Evolutionary conservation across 306 rosid genomes (phyloP).

Genomic region (Ochetophila trinervis): DNA sequence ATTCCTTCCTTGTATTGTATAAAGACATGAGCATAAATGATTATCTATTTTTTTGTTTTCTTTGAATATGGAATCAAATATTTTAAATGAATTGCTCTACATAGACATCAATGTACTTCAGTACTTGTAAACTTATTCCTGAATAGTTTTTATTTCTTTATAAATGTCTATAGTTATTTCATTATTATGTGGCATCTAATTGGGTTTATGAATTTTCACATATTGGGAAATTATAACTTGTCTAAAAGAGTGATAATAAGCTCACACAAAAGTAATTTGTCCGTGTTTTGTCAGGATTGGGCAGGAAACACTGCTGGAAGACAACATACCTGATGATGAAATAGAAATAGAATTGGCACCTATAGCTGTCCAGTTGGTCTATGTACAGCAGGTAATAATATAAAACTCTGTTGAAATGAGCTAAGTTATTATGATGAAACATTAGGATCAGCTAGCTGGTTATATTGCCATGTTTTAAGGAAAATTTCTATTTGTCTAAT

Average conservation of each 20-base stretch:
- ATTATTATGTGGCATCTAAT: not conserved
- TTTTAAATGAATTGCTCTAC: too few relatives aligned
- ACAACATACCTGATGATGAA: conserved; percentile 70
- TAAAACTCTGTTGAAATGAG: not conserved
- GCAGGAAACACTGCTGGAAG: conserved; percentile 76
- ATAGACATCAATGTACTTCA: not conserved
- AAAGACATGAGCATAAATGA: too few relatives aligned
- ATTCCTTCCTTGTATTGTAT: too few relatives aligned
- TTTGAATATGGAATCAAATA: too few relatives aligned
- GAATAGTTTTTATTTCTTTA: not conserved
- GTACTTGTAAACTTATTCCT: conserved; percentile 10
- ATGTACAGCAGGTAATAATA: conserved; percentile 74
- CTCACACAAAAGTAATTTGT: conserved; percentile 20
- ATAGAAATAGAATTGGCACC: conserved; percentile 88
- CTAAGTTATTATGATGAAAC: not conserved
- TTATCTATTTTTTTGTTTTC: too few relatives aligned
- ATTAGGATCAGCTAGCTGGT: not conserved
- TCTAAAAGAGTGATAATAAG: conserved; percentile 2
- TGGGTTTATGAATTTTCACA: conserved; percentile 4
- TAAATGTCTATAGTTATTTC: not conserved
- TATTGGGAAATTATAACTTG: conserved; percentile 4
- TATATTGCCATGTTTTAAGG: conserved; percentile 6
- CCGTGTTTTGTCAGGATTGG: conserved; percentile 64
- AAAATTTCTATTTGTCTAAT: not conserved
- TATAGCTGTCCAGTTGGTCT: conserved; percentile 87